Evolutionary conservation across 2,329 filamentous ascomycete species (phyloP).

Genomic region (Phyllachora maydis): DNA sequence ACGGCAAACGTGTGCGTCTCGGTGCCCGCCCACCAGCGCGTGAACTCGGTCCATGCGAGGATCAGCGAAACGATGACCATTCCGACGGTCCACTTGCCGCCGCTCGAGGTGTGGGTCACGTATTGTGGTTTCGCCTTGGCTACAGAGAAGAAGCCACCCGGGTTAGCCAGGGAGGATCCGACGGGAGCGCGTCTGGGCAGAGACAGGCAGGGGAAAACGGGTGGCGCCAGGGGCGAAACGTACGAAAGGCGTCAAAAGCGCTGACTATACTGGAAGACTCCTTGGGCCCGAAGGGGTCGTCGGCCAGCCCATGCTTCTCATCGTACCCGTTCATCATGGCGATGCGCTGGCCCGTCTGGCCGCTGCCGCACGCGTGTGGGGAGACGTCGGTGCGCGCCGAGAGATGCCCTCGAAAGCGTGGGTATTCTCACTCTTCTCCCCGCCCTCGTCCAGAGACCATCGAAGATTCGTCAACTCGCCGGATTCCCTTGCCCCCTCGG

Average conservation of each 20-base stretch:
- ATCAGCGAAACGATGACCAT: conserved; percentile 56
- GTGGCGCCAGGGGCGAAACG: conserved; percentile 16
- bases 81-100: conserved; percentile 82
- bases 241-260: conserved; percentile 96
- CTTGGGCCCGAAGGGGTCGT: conserved; percentile 62
- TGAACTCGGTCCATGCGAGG: conserved; percentile 59
- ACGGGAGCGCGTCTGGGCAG: background rate
- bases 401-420: background rate
- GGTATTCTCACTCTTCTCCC: conserved; percentile 1
- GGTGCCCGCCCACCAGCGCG: conserved; percentile 63
- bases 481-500: background rate
- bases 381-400: background rate
- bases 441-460: background rate
- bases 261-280: conserved; percentile 46
- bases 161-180: conserved; percentile 5
- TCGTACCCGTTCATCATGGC: conserved; percentile 58
- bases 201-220: background rate
- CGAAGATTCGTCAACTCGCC: background rate
- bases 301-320: conserved; percentile 44
- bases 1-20: conserved; percentile 85
- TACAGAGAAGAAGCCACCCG: conserved; percentile 14
- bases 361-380: background rate
- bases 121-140: conserved; percentile 95
- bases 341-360: no score
- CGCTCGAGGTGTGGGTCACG: conserved; percentile 61